A percentile compares a stretch with the other conserved stretches of the same genome.
These are phyloP conservation scores for Pseudevernia furfuracea DNA, from an alignment of 495 filamentous ascomycete genomes.

Conservation along the genomic window DNA sequence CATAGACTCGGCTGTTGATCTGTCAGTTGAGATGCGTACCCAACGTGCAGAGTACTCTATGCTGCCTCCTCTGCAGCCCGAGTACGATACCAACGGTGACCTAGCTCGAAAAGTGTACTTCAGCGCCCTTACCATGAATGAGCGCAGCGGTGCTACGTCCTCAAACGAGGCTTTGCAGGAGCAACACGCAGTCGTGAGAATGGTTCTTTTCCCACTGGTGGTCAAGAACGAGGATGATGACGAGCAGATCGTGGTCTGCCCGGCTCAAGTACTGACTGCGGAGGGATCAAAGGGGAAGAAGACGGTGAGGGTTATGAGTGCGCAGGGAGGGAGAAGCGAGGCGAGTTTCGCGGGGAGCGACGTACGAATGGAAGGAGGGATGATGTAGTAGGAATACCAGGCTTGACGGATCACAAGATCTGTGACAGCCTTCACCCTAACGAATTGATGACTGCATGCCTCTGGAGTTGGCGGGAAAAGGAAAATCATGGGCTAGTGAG, in stretches of 20 bases:
- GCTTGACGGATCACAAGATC: conserved; percentile 20
- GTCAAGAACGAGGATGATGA: conserved; percentile 91
- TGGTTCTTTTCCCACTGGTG: conserved; percentile 89
- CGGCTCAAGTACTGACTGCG: conserved; percentile 80
- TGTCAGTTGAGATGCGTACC: conserved; percentile 93
- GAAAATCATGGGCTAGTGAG: not conserved
- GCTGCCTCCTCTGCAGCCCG: conserved; percentile 89
- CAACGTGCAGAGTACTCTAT: conserved; percentile 95
- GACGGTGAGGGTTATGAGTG: conserved; percentile 36
- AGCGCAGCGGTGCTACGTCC: conserved; percentile 61
- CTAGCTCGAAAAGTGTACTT: conserved; percentile 73
- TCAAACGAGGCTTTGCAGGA: conserved; percentile 72
- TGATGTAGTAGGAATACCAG: conserved; percentile 45
- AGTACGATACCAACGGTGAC: conserved; percentile 89
- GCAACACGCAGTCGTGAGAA: conserved; percentile 67
- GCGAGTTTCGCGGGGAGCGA: conserved; percentile 42
- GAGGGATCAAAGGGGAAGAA: conserved; percentile 40
- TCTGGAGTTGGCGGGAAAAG: not conserved
- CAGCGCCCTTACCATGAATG: conserved; percentile 88
- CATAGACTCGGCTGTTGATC: conserved; percentile 69
- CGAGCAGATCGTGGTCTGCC: conserved; percentile 86
- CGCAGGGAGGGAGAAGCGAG: conserved; percentile 35
- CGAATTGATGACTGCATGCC: conserved; percentile 18
- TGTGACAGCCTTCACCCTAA: conserved; percentile 8
- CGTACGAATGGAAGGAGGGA: conserved; percentile 42